Evolutionary conservation across 2,329 filamentous ascomycete genomes (phyloP), one percentile per base, ranked within the genome.

Genomic region (Paecilomyces fulvus): DNA sequence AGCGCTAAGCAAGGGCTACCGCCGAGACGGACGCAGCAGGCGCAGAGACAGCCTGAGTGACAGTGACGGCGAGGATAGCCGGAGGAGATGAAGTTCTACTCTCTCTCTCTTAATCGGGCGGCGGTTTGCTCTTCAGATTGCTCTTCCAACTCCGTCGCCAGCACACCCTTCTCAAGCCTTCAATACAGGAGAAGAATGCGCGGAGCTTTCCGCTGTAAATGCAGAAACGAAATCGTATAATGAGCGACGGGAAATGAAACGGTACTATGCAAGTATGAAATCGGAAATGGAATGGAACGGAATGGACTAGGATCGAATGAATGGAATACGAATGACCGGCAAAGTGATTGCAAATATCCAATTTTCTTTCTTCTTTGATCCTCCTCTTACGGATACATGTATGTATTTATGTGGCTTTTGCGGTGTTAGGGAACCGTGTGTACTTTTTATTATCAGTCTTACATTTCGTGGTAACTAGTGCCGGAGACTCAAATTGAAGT

Each of bases 31-130:
- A n/a, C 71, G 70, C 14, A 71, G 77, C 37, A 70, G 72, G 17
- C 67, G 79, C 49, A 73, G 79, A 58, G 80, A 82, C 60, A 80
- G 77, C 64, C 65, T 82, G 68, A 81, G 79, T 64, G 80, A 82
- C 59, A 81, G 79, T 60, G 79, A 80, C 30, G 71, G 70, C 8
- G 71, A 71, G 10, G 67, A 70, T 52, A 71, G 66, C 53, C 63
- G 65, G n/a, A 7, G 37, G 17, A 43, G 37, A 43, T 43, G 9
- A 43, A 43, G 6, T 43, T 17, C 12, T 31, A 14, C 12, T 31
- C 20, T 43, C 3, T 17, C 9, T 55, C 17, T 17, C 9, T 55
- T 12, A 52, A 49, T 20, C 51, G 28, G 12, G 49, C 20, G 2
- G 12, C 2, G 12, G 23, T n/a, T 55, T 21, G 17, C 25, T 12